These are phyloP conservation scores for Cucurbitaria berberidis DNA, from an alignment of 2,329 filamentous ascomycete species.

Conservation along the genomic window DNA sequence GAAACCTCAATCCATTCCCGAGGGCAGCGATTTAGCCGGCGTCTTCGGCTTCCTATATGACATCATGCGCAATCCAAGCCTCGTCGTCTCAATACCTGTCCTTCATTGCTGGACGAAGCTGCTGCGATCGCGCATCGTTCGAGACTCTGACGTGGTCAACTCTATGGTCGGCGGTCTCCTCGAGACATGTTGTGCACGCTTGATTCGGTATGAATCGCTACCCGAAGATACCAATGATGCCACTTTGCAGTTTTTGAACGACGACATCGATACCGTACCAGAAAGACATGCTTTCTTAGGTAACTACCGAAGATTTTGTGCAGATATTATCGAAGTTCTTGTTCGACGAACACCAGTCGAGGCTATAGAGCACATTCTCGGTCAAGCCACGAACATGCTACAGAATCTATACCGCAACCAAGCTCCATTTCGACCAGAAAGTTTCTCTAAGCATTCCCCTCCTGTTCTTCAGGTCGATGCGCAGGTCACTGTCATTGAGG, in stretches of 20 bases:
- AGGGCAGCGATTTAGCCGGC: slow-evolving; percentile 69
- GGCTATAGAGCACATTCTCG: slow-evolving; percentile 86
- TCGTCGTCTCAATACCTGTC: slow-evolving; percentile 91
- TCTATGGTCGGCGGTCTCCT: slow-evolving; percentile 75
- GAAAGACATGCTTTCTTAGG: slow-evolving; percentile 94
- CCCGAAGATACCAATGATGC: slow-evolving; percentile 82
- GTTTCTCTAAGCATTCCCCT: slow-evolving; percentile 69
- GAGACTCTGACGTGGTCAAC: slow-evolving; percentile 66
- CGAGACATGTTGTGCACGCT: slow-evolving; percentile 79
- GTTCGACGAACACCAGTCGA: slow-evolving; percentile 82
- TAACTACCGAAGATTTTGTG: slow-evolving; percentile 92
- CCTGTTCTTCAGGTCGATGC: slow-evolving; percentile 83
- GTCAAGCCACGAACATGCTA: slow-evolving; percentile 74
- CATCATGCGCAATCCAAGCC: slow-evolving; percentile 82
- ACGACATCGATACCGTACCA: slow-evolving; percentile 93
- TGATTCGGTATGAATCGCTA: slow-evolving; percentile 86
- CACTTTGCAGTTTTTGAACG: slow-evolving; percentile 80
- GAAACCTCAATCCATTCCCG: slow-evolving; percentile 71
- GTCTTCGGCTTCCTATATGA: slow-evolving; percentile 81
- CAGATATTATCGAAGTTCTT: slow-evolving; percentile 84
- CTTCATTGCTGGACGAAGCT: slow-evolving; percentile 89
- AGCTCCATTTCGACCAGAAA: slow-evolving; percentile 64
- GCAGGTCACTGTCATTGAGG: slow-evolving; percentile 87
- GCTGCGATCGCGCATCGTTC: slow-evolving; percentile 73
- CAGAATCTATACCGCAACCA: slow-evolving; percentile 76